Evolutionary conservation across 2,329 filamentous ascomycete species (phyloP).

Genomic region (Pezicula carpinea): DNA sequence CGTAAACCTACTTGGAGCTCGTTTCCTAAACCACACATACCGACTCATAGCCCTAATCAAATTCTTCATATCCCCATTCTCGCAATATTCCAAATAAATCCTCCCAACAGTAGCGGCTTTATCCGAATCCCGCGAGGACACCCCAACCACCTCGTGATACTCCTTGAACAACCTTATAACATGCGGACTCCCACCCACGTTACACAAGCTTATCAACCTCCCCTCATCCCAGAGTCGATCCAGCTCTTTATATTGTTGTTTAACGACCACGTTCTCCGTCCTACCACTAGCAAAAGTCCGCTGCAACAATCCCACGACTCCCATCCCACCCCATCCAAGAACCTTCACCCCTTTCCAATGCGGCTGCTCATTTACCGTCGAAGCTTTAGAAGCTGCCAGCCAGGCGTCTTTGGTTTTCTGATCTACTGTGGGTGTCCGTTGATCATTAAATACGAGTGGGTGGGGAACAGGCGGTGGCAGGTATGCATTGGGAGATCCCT

Average conservation of each 20-base stretch:
- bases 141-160: not conserved
- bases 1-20: no score
- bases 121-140: not conserved
- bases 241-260: not conserved
- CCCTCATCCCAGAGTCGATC: not conserved
- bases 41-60: not conserved
- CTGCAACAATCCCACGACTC: not conserved
- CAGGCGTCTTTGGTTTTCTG: no score
- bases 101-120: not conserved
- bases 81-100: conserved; percentile 3
- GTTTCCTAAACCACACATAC: not conserved
- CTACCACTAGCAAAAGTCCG: not conserved
- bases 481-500: no score
- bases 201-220: not conserved
- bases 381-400: no score
- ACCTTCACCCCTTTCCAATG: not conserved
- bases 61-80: not conserved
- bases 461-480: no score
- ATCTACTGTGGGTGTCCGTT: no score
- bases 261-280: not conserved
- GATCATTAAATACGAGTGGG: no score
- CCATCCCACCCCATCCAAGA: not conserved
- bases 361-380: not conserved
- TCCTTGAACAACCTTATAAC: not conserved
- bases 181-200: not conserved